These are phyloP conservation scores for Monosporozyma yasuniensis DNA, from an alignment of 805 yeast genomes.

Conservation along the genomic window DNA sequence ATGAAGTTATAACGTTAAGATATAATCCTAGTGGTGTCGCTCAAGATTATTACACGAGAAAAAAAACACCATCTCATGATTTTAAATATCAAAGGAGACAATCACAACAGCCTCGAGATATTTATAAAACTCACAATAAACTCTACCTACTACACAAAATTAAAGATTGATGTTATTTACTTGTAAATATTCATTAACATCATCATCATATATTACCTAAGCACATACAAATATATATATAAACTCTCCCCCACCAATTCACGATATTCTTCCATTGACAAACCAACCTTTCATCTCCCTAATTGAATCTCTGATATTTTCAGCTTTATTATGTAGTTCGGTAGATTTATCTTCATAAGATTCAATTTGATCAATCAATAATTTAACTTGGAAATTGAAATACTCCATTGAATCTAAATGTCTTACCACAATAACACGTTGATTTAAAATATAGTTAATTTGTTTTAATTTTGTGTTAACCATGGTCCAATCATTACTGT, in stretches of 20 bases:
- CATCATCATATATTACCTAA: not conserved
- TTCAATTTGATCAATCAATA: conserved; percentile 17
- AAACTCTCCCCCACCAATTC: too few relatives aligned
- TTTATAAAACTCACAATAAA: not conserved
- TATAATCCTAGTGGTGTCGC: not conserved
- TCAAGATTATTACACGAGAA: not conserved
- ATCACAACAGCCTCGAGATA: not conserved
- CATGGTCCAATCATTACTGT: conserved; percentile 9
- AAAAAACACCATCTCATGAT: not conserved
- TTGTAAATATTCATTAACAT: not conserved
- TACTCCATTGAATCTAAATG: conserved; percentile 18
- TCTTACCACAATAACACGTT: conserved; percentile 14
- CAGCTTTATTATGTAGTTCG: not conserved
- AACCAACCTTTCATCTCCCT: conserved; percentile 36
- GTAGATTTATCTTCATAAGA: conserved; percentile 8
- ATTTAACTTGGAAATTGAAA: conserved; percentile 25
- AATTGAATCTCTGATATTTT: conserved; percentile 23
- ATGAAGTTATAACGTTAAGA: not conserved
- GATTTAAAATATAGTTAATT: conserved; percentile 26
- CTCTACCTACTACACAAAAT: not conserved
- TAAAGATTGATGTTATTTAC: not conserved
- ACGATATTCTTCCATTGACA: conserved; percentile 31
- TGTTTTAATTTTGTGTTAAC: conserved; percentile 23
- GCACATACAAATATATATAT: not conserved
- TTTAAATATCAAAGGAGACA: not conserved